Evolutionary conservation across 768 basidiomycete genomes (phyloP).

Genomic region (Boletus subparvulus): DNA sequence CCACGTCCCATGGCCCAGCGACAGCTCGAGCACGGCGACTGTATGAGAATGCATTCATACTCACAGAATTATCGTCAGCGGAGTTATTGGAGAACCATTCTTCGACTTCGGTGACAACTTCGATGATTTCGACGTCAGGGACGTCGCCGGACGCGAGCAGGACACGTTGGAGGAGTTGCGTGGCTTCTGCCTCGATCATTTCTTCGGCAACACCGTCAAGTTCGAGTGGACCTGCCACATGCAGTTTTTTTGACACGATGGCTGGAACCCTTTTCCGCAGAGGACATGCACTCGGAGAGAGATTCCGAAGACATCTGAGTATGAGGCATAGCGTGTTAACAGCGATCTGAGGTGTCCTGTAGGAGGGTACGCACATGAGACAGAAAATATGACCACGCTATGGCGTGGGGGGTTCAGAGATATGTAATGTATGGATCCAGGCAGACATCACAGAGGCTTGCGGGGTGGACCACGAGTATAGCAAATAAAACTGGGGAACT

Average conservation of each 20-base stretch:
- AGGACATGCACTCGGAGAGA: conserved; percentile 56
- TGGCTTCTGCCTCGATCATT: conserved; percentile 43
- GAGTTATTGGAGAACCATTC: conserved; percentile 47
- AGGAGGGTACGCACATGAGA: conserved; percentile 47
- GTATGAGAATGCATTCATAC: conserved; percentile 13
- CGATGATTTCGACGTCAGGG: conserved; percentile 35
- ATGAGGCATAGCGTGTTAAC: conserved; percentile 1
- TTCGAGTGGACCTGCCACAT: conserved; percentile 52
- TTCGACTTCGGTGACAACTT: conserved; percentile 48
- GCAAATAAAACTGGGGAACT: conserved; percentile 26
- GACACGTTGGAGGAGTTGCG: conserved; percentile 37
- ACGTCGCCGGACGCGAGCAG: conserved; percentile 34
- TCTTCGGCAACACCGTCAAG: conserved; percentile 36
- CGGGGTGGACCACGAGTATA: conserved; percentile 65
- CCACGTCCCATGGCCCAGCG: background rate
- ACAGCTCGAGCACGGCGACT: background rate
- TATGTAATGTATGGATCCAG: conserved; percentile 54
- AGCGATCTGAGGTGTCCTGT: conserved; percentile 13
- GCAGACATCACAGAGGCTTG: conserved; percentile 77
- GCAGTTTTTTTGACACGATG: conserved; percentile 63
- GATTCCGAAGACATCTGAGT: conserved; percentile 54
- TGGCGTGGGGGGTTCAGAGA: conserved; percentile 61
- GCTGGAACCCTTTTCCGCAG: conserved; percentile 59
- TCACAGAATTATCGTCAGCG: conserved; percentile 39
- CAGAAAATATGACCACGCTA: conserved; percentile 81